A percentile compares a stretch with the other conserved stretches of the same genome.
Evolutionary conservation across 169 alveolate genomes (phyloP).

Genomic region (Cryptosporidium sp.): DNA sequence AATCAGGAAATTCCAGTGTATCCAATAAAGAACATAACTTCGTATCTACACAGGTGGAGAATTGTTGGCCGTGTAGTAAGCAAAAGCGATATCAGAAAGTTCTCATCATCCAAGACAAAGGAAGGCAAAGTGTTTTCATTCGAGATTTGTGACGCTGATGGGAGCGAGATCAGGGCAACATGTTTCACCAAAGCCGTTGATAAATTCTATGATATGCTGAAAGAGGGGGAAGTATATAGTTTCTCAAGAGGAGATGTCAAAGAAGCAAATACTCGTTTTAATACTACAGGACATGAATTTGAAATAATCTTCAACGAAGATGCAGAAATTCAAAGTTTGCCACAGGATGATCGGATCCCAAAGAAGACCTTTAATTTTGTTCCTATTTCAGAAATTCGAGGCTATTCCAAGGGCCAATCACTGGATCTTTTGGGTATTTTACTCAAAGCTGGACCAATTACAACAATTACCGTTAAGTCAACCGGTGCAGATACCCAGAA

Average conservation of each 20-base stretch:
- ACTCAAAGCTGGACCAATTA: slow-evolving; percentile 63
- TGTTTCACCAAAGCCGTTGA: slow-evolving; percentile 74
- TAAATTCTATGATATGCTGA: slow-evolving; percentile 62
- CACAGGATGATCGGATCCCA: slow-evolving; percentile 66
- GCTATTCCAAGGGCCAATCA: slow-evolving; percentile 56
- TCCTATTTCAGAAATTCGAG: slow-evolving; percentile 44
- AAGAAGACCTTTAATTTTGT: slow-evolving; percentile 62
- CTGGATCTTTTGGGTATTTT: slow-evolving; percentile 50
- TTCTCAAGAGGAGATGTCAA: slow-evolving; percentile 77
- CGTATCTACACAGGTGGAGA: slow-evolving; percentile 76
- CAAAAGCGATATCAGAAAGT: slow-evolving; percentile 74
- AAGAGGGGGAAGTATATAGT: slow-evolving; percentile 75
- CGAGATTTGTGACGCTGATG: slow-evolving; percentile 76
- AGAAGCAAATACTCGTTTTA: slow-evolving; percentile 76
- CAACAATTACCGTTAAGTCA: slow-evolving; percentile 60
- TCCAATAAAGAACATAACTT: slow-evolving; percentile 65
- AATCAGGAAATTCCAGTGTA: slow-evolving; percentile 69
- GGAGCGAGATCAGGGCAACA: slow-evolving; percentile 76
- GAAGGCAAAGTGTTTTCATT: slow-evolving; percentile 77
- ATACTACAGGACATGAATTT: slow-evolving; percentile 72
- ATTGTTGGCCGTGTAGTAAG: slow-evolving; percentile 74
- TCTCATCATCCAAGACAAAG: slow-evolving; percentile 68
- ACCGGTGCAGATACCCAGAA: slow-evolving; percentile 73
- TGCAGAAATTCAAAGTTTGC: slow-evolving; percentile 66
- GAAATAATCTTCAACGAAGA: slow-evolving; percentile 69